Conservation (phyloP, 2,329 filamentous ascomycete genomes). For the Ascochyta fabae region DNA sequence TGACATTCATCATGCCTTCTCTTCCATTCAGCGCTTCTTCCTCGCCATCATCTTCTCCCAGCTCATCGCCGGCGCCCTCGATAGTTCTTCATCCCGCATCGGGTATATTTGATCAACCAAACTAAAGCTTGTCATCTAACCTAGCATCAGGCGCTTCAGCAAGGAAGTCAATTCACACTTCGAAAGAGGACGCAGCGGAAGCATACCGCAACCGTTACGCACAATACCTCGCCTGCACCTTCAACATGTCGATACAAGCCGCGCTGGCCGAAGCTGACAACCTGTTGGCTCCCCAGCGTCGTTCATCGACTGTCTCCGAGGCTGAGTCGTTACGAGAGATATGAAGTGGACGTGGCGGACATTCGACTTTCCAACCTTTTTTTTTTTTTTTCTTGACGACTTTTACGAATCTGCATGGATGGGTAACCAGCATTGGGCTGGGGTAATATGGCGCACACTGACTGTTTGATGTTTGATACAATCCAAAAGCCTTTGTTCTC, state of each 20-base stretch:
- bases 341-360: constrained; percentile 21
- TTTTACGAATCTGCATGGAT: constrained; percentile 29
- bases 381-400: constrained; percentile 9
- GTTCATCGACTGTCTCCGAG: constrained; percentile 45
- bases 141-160: constrained; percentile 40
- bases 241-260: constrained; percentile 49
- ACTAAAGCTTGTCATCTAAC: constrained; percentile 46
- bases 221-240: constrained; percentile 49
- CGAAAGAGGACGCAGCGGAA: constrained; percentile 39
- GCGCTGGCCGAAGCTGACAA: constrained; percentile 47
- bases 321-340: constrained; percentile 43
- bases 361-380: constrained; percentile 26
- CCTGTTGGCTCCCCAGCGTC: constrained; percentile 42
- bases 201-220: constrained; percentile 48
- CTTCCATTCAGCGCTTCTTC: constrained; percentile 46
- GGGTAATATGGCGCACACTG: constrained; percentile 29
- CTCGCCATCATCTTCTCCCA: constrained; percentile 46
- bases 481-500: constrained; percentile 33
- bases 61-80: constrained; percentile 41
- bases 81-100: constrained; percentile 50
- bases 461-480: constrained; percentile 13
- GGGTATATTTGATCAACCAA: constrained; percentile 50
- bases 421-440: constrained; percentile 30
- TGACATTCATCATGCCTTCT: constrained; percentile 44
- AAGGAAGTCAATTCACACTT: constrained; percentile 45